Percentiles rank a stretch among this genome's conserved stretches.
Conservation (phyloP, 768 basidiomycete genomes). For the Rhodotorula kratochvilovae region DNA sequence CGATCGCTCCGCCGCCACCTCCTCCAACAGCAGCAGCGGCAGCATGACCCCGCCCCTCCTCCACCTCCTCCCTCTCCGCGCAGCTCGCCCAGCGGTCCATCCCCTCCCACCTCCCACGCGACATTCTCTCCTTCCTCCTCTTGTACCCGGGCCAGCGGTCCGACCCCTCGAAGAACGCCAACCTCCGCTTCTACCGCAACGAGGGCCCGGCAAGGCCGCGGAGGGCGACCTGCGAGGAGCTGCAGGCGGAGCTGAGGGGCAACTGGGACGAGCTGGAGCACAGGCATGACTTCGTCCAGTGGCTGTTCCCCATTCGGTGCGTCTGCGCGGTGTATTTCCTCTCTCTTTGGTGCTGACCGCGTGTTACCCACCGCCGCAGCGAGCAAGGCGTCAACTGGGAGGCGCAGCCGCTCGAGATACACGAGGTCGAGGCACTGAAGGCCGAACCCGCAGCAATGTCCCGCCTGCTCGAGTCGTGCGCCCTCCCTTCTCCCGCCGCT, state of each 20-base stretch:
- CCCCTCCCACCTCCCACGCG: constrained; percentile 13
- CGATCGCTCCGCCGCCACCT: no score
- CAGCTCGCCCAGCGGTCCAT: not conserved
- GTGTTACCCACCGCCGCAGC: no score
- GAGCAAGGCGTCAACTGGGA: constrained; percentile 68
- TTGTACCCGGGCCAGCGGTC: constrained; percentile 3
- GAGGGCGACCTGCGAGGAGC: not conserved
- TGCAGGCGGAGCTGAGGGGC: constrained; percentile 19
- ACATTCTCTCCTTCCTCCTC: constrained; percentile 22
- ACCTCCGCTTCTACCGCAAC: constrained; percentile 25
- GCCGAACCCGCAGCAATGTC: constrained; percentile 53
- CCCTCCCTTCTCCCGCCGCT: not conserved
- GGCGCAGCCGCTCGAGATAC: constrained; percentile 63
- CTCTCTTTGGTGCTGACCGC: constrained; percentile 42
- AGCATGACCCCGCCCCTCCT: not conserved
- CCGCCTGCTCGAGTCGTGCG: constrained; percentile 55
- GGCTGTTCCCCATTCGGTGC: constrained; percentile 58
- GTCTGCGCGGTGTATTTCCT: not conserved
- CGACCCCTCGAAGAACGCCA: not conserved
- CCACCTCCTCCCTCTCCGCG: not conserved
- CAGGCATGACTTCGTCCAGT: constrained; percentile 71
- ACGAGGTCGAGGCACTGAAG: constrained; percentile 62
- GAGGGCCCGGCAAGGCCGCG: constrained; percentile 10
- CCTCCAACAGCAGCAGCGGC: not conserved
- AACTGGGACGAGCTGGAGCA: constrained; percentile 61